Conservation (phyloP, 2,329 filamentous ascomycete genomes). For the Fusarium continuum region DNA sequence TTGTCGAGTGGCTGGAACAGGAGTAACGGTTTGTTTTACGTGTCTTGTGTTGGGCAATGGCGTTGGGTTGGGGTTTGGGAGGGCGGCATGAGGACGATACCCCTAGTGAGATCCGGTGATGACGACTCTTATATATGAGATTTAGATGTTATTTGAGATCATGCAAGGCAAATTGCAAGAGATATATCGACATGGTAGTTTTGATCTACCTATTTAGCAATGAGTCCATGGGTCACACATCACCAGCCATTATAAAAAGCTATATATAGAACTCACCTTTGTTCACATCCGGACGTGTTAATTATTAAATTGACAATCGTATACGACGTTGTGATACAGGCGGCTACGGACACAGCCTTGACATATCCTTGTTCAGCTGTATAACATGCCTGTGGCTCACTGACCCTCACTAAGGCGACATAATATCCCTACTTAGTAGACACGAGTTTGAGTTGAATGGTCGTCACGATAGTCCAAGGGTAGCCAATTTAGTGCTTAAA, state of each 20-base stretch:
- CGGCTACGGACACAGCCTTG: constrained; percentile 5
- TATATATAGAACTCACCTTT: not conserved
- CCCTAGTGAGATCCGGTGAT: constrained; percentile 4
- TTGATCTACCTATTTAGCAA: not conserved
- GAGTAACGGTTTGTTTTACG: not conserved
- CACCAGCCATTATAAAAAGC: not conserved
- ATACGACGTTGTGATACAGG: not conserved
- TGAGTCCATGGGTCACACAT: not conserved
- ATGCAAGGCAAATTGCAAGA: not conserved
- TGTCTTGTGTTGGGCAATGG: constrained; percentile 14
- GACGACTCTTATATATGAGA: constrained; percentile 5
- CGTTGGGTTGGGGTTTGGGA: constrained; percentile 14
- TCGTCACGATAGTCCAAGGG: not conserved
- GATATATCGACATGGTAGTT: not conserved
- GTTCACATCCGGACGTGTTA: not conserved
- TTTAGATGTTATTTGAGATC: not conserved
- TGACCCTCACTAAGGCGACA: not conserved
- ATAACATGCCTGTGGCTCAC: not conserved
- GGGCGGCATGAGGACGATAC: constrained; percentile 16
- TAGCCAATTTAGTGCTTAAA: not conserved
- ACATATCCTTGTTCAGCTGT: not conserved
- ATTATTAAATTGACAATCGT: not conserved
- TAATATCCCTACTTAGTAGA: not conserved
- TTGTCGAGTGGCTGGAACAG: constrained; percentile 42
- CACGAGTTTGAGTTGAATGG: not conserved